phyloP scores from a whole-genome alignment of 2,329 filamentous ascomycete species.

The Sphaerulina musiva region DNA sequence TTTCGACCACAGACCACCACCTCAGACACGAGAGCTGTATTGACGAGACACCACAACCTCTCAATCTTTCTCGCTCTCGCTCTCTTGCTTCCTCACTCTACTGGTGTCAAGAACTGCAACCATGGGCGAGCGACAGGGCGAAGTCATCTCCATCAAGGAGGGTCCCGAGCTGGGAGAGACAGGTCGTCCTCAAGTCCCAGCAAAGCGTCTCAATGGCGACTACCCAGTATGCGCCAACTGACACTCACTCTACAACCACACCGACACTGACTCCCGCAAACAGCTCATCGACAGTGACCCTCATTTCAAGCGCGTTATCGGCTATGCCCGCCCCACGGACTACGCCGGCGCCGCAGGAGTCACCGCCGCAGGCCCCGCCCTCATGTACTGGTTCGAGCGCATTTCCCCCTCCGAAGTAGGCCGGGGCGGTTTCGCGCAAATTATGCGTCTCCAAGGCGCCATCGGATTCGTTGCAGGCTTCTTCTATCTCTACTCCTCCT shows the following conservation, averaged over 20 bases:
- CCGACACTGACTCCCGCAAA: slow-evolving; percentile 12
- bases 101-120: slow-evolving; percentile 10
- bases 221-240: slow-evolving; percentile 61
- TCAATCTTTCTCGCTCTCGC: too few relatives aligned
- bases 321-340: slow-evolving; percentile 80
- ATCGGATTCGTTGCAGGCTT: slow-evolving; percentile 73
- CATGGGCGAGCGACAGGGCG: slow-evolving; percentile 21
- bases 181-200: slow-evolving; percentile 43
- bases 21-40: too few relatives aligned
- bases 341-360: slow-evolving; percentile 65
- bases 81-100: neutral
- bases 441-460: slow-evolving; percentile 70
- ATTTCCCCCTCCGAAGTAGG: slow-evolving; percentile 79
- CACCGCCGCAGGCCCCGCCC: slow-evolving; percentile 63
- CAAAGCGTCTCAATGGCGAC: slow-evolving; percentile 73
- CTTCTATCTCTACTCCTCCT: slow-evolving; percentile 77
- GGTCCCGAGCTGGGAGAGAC: slow-evolving; percentile 30
- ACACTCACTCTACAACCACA: slow-evolving; percentile 1
- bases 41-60: too few relatives aligned
- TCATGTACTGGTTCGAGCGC: slow-evolving; percentile 74
- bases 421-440: slow-evolving; percentile 71
- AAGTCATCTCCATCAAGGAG: slow-evolving; percentile 23
- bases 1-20: too few relatives aligned
- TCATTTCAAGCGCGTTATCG: slow-evolving; percentile 82
- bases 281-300: slow-evolving; percentile 99